Evolutionary conservation across 2,329 filamentous ascomycete genomes (phyloP), one percentile per base, ranked within the genome.

Genomic region (Neoscytalidium dimidiatum): DNA sequence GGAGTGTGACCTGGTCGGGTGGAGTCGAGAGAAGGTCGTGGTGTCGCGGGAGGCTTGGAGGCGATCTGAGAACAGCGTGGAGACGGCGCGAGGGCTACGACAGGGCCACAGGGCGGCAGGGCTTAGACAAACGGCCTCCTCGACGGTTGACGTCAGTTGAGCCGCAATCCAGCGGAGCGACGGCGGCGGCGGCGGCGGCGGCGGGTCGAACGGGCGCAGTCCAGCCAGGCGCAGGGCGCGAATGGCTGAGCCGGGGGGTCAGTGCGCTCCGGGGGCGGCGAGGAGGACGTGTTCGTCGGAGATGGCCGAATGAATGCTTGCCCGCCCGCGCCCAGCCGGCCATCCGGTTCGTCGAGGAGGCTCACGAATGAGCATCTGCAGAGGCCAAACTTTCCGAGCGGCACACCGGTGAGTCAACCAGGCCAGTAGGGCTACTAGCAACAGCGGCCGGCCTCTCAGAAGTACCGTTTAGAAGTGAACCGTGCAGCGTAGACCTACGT

Each of bases 141-240:
- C n/a, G 14, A 31, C 46, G 26, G 6, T 60, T 60, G 56, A 60
- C 56, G 56, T 60, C 56, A 60, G 56, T 60, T 60, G 56, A 60
- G 56, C 56, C 56, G 56, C 53, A 57, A 4, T 23, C 48, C 23
- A 17, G 23, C 7, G 19, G 9, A 11, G 31, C 14, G 35, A 28
- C 19, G 35, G 35, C 14, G 35, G n/a, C 28, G 31, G 35, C 46
- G 46, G 14, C 11, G 23, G 17, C n/a, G n/a, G 11, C 4, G 8
- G 43, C 46, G 23, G 46, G 46, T n/a, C n/a, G n/a, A n/a, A n/a
- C 46, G 46, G 14, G 9, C 9, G 38, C 38, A 41, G 38, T 35
- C 38, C 33, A 41, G 52, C 26, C 38, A 35, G 38, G 38, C 21
- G 41, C 41, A 4, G 19, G n/a, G 53, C 53, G 29, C 17, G 35